Conservation (phyloP, 805 yeast genomes). For the Debaryomyces hansenii region DNA sequence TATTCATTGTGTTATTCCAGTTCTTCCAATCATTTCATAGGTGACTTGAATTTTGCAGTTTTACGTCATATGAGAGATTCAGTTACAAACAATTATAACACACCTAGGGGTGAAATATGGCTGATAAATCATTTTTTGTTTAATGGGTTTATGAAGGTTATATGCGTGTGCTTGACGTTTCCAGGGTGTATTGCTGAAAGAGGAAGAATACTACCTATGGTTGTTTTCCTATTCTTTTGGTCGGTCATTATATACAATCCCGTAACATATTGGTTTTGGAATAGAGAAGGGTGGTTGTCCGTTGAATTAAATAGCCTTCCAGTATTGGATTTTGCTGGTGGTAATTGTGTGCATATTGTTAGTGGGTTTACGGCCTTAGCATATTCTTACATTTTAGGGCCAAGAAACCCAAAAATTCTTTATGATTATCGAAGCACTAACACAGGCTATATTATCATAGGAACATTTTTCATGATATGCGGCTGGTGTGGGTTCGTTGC, state of each 20-base stretch:
- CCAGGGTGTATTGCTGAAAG: conserved; percentile 47
- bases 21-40: conserved; percentile 35
- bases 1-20: conserved; percentile 41
- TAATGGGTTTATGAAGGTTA: conserved; percentile 38
- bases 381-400: conserved; percentile 43
- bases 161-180: conserved; percentile 41
- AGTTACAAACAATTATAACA: conserved; percentile 20
- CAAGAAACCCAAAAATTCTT: conserved; percentile 39
- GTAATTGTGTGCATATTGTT: conserved; percentile 43
- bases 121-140: conserved; percentile 38
- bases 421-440: conserved; percentile 37
- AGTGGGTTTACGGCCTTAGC: conserved; percentile 47
- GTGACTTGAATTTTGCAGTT: conserved; percentile 31
- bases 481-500: conserved; percentile 46
- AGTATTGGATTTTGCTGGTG: conserved; percentile 47
- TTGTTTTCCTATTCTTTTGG: conserved; percentile 40
- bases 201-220: conserved; percentile 42
- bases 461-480: conserved; percentile 28
- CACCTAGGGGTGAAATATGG: conserved; percentile 39
- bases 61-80: conserved; percentile 24
- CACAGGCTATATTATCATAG: conserved; percentile 32
- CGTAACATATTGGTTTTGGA: conserved; percentile 48
- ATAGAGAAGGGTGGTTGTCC: conserved; percentile 43
- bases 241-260: conserved; percentile 42
- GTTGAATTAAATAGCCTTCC: conserved; percentile 31